Percentiles rank a stretch among this genome's conserved stretches.
Conservation (phyloP, 2,329 filamentous ascomycete species). For the Phialophora verrucosa region DNA sequence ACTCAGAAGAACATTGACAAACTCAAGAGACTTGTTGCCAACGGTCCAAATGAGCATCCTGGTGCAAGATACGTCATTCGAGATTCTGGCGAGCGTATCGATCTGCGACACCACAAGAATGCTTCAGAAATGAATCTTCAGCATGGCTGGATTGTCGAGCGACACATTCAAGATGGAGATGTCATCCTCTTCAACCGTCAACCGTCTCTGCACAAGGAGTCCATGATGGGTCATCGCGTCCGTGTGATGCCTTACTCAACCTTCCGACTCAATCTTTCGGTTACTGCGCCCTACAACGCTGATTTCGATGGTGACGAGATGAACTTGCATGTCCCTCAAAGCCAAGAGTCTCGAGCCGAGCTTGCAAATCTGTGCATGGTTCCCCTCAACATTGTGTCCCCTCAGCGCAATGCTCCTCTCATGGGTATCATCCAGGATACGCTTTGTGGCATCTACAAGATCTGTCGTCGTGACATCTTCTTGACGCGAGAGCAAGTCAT, state of each 20-base stretch:
- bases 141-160: conserved; percentile 98
- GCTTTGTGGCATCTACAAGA: conserved; percentile 93
- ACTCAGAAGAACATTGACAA: conserved; percentile 98
- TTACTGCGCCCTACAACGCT: conserved; percentile 98
- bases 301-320: conserved; percentile 99
- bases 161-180: conserved; percentile 93
- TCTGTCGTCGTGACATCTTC: conserved; percentile 91
- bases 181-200: conserved; percentile 99
- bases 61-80: conserved; percentile 97
- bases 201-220: conserved; percentile 98
- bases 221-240: conserved; percentile 99
- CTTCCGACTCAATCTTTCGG: conserved; percentile 94
- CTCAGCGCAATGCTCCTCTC: conserved; percentile 91
- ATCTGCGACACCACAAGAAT: conserved; percentile 89
- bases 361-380: conserved; percentile 95
- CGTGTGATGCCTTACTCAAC: conserved; percentile 99
- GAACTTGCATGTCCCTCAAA: conserved; percentile 99
- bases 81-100: conserved; percentile 89
- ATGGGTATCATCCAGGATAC: conserved; percentile 99
- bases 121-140: conserved; percentile 84
- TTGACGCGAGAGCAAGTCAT: conserved; percentile 89
- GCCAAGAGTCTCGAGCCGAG: conserved; percentile 94
- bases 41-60: conserved; percentile 92
- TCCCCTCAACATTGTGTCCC: conserved; percentile 97
- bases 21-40: conserved; percentile 84